These are phyloP conservation scores for Astrothelium macrocarpum DNA, from an alignment of 495 filamentous ascomycete species.

Conservation along the genomic window DNA sequence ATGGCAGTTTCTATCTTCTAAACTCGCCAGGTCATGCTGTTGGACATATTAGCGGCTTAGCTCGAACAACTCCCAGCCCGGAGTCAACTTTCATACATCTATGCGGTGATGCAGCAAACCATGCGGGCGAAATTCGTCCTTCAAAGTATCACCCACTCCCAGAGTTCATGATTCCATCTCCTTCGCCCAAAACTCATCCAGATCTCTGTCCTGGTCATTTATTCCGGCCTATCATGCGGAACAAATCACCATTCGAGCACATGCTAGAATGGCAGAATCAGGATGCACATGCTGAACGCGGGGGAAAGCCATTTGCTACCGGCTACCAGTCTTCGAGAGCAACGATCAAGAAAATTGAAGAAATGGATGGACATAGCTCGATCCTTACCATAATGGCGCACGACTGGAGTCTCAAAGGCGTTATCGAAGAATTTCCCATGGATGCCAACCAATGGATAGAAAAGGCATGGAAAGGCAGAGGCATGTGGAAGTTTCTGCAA, in stretches of 20 bases:
- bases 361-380: slow-evolving; percentile 9
- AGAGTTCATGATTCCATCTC: slow-evolving; percentile 10
- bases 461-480: slow-evolving; percentile 11
- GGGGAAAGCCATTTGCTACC: slow-evolving; percentile 5
- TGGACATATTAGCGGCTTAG: slow-evolving; percentile 38
- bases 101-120: slow-evolving; percentile 12
- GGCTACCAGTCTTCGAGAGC: slow-evolving; percentile 8
- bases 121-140: slow-evolving; percentile 14
- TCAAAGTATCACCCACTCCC: slow-evolving; percentile 12
- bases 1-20: slow-evolving; percentile 40
- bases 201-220: slow-evolving; percentile 13
- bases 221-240: slow-evolving; percentile 6
- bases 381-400: slow-evolving; percentile 17
- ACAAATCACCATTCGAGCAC: slow-evolving; percentile 7
- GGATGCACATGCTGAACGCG: background rate
- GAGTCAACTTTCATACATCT: slow-evolving; percentile 53
- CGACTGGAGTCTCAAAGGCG: slow-evolving; percentile 16
- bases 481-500: slow-evolving; percentile 12
- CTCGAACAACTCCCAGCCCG: slow-evolving; percentile 58
- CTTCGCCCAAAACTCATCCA: slow-evolving; percentile 8
- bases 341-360: slow-evolving; percentile 8
- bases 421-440: slow-evolving; percentile 12
- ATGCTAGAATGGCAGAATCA: slow-evolving; percentile 9
- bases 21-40: slow-evolving; percentile 38
- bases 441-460: slow-evolving; percentile 12